Evolutionary conservation across 495 filamentous ascomycete genomes (phyloP).

Genomic region (Monascus purpureus): DNA sequence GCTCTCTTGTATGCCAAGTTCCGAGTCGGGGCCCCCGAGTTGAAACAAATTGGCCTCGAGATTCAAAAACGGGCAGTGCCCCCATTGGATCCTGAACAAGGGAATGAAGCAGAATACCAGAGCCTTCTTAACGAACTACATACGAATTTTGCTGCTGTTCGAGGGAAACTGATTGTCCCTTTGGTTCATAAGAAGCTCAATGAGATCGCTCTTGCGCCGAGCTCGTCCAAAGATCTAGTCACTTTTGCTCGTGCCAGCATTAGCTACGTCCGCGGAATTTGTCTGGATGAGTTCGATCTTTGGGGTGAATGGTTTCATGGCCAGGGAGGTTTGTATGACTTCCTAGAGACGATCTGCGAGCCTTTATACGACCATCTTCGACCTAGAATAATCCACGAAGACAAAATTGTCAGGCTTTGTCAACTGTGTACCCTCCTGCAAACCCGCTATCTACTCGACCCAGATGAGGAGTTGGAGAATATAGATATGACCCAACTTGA

Average conservation of each 20-base stretch:
- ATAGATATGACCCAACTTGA: constrained; percentile 43
- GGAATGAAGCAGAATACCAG: constrained; percentile 51
- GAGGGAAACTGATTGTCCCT: constrained; percentile 46
- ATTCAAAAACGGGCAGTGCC: constrained; percentile 54
- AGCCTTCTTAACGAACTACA: constrained; percentile 53
- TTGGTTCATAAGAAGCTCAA: constrained; percentile 46
- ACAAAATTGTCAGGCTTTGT: constrained; percentile 59
- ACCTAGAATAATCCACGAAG: constrained; percentile 58
- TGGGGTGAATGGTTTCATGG: constrained; percentile 67
- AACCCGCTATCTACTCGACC: constrained; percentile 64
- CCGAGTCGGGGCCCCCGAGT: constrained; percentile 48
- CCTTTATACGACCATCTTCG: constrained; percentile 61
- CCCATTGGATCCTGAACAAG: constrained; percentile 44
- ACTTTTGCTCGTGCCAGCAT: constrained; percentile 56
- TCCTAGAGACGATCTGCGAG: constrained; percentile 59
- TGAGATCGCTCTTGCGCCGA: constrained; percentile 51
- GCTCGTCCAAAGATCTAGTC: constrained; percentile 53
- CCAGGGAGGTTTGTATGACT: constrained; percentile 53
- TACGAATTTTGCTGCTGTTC: constrained; percentile 46
- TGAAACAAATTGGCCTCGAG: constrained; percentile 52
- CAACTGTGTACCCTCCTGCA: constrained; percentile 70
- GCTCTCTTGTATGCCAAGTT: constrained; percentile 69
- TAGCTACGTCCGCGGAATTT: constrained; percentile 54
- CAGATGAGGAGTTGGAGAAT: constrained; percentile 52
- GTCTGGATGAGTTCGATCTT: constrained; percentile 59